phyloP scores from a whole-genome alignment of 2,329 filamentous ascomycete species.

The Cryphonectria japonica region DNA sequence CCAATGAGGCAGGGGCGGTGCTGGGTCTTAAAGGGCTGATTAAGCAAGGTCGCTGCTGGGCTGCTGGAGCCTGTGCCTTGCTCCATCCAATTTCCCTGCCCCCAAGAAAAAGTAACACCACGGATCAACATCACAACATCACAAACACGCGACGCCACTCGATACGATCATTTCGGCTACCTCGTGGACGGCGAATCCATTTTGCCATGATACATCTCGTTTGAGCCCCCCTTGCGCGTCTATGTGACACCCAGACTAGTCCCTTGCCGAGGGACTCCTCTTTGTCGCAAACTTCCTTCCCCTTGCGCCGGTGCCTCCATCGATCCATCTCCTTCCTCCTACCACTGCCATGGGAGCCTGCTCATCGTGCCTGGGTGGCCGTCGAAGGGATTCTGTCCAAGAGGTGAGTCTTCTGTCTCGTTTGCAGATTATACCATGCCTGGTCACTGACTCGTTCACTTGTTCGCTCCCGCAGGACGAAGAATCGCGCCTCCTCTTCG shows the following conservation, averaged over 20 bases:
- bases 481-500: conserved; percentile 62
- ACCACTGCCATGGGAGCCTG: conserved; percentile 24
- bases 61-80: neutral
- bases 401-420: conserved; percentile 20
- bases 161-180: neutral
- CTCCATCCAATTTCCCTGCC: conserved; percentile 11
- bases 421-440: neutral
- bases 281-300: neutral
- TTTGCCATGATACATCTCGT: conserved; percentile 10
- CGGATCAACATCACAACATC: conserved; percentile 5
- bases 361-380: conserved; percentile 28
- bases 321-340: neutral
- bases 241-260: conserved; percentile 22
- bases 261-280: conserved; percentile 22
- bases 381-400: conserved; percentile 25
- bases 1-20: neutral
- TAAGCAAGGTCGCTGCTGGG: neutral
- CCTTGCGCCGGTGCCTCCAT: neutral
- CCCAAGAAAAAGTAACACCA: conserved; percentile 18
- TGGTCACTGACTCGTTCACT: conserved; percentile 14
- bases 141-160: conserved; percentile 2
- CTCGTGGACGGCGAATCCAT: neutral
- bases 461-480: conserved; percentile 50
- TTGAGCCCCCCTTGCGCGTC: conserved; percentile 16
- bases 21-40: neutral